A percentile compares a stretch with the other conserved stretches of the same genome.
These are phyloP conservation scores for Rhizomucor miehei DNA, from an alignment of 371 early-diverging fungal species.

Conservation along the genomic window DNA sequence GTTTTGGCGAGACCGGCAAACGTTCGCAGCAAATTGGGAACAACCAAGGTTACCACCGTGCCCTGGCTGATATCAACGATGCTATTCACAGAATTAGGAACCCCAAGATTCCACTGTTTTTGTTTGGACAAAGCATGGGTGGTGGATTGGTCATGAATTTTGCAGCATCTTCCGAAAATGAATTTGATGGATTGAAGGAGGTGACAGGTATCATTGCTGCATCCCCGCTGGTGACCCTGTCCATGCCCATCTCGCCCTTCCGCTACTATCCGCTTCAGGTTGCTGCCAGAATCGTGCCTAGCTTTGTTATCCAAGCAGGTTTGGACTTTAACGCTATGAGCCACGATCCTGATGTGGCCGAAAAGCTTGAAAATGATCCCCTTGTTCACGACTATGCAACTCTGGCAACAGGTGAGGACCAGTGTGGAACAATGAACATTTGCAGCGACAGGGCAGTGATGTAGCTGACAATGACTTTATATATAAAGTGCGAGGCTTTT, in stretches of 20 bases:
- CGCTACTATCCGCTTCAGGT: conserved; percentile 30
- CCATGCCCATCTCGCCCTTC: conserved; percentile 31
- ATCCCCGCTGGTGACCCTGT: conserved; percentile 32
- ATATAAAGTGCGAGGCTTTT: conserved; percentile 25
- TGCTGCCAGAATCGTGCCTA: conserved; percentile 43
- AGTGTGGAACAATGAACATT: neutral
- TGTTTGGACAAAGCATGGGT: conserved; percentile 36
- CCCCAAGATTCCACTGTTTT: conserved; percentile 2
- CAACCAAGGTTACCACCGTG: conserved; percentile 47
- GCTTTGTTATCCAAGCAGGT: conserved; percentile 36
- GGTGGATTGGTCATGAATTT: conserved; percentile 57
- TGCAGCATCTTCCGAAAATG: conserved; percentile 31
- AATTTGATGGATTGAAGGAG: conserved; percentile 27
- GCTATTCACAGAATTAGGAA: conserved; percentile 41
- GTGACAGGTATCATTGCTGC: conserved; percentile 53
- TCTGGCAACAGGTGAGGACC: conserved; percentile 34
- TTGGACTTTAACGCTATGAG: conserved; percentile 43
- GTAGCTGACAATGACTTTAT: neutral
- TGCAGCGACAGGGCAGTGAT: too few species aligned
- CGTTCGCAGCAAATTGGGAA: conserved; percentile 49
- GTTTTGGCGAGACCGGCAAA: conserved; percentile 60
- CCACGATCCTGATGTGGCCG: conserved; percentile 44
- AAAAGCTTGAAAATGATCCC: conserved; percentile 50
- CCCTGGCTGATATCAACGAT: conserved; percentile 53
- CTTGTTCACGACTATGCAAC: conserved; percentile 50